Conservation (phyloP, 2,329 filamentous ascomycete species). For the Fusarium albidum region DNA sequence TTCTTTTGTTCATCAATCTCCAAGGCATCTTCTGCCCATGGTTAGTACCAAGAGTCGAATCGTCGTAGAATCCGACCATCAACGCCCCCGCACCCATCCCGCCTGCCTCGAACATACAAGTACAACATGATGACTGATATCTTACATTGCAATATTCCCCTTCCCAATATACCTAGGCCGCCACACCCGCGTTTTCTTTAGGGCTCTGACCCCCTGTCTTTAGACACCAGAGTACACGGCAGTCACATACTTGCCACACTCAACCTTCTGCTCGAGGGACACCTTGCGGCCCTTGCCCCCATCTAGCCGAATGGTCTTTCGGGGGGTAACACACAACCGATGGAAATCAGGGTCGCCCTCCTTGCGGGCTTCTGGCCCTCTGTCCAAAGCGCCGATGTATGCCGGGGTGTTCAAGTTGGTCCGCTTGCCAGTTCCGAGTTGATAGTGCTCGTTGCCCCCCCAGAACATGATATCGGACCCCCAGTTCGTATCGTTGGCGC, state of each 20-base stretch:
- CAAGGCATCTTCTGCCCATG: constrained; percentile 6
- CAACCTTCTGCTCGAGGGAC: constrained; percentile 84
- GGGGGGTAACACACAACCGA: constrained; percentile 82
- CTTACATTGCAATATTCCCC: constrained; percentile 25
- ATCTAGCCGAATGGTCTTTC: constrained; percentile 71
- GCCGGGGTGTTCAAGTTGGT: constrained; percentile 79
- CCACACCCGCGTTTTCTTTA: background rate
- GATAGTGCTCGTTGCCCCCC: constrained; percentile 94
- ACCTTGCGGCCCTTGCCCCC: constrained; percentile 71
- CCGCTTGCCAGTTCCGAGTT: constrained; percentile 89
- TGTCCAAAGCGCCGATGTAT: constrained; percentile 81
- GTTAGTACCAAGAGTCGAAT: constrained; percentile 27
- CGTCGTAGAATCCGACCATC: constrained; percentile 14
- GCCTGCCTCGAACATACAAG: constrained; percentile 9
- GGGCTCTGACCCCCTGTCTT: background rate
- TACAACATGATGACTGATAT: constrained; percentile 30
- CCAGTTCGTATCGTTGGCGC: constrained; percentile 81
- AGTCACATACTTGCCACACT: constrained; percentile 84
- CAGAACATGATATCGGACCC: constrained; percentile 91
- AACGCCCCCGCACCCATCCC: constrained; percentile 30
- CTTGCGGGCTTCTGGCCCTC: constrained; percentile 64
- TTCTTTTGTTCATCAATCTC: constrained; percentile 14
- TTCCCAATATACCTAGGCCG: constrained; percentile 7
- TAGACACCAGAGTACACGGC: constrained; percentile 79
- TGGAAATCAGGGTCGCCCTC: constrained; percentile 71